Base-by-base conservation (phyloP, 2,329 filamentous ascomycete species). In the Fusarium sp. region DNA sequence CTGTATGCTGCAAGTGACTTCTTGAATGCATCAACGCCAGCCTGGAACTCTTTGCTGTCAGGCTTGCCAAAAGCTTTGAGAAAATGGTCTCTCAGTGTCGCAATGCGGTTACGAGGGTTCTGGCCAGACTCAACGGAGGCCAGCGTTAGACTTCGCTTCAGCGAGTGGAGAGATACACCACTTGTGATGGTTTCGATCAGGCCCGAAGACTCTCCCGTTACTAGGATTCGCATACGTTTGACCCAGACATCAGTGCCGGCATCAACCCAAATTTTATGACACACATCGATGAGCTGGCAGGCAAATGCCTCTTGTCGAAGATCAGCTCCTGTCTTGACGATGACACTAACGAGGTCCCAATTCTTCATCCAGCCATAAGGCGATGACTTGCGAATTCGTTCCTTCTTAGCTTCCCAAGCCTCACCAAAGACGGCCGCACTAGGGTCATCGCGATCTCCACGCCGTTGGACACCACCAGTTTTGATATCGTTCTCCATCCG, bases 401-500 rank as follows among this genome's bases (percentile, higher is more conserved):
- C 93, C 77, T 92, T 93, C 81, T 96, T 96, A 61, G 91, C 88
- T 75, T 92, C 90, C 93, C 93, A 96, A 25, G 93, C 93, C 81
- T 96, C 93, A 65, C 94, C 93, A 81, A 96, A 95, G 9, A 94
- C 94, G 14, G 93, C 93, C 39, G 93, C 93, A 76, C 93, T 95
- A 45, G 93, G 93, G 78, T 96, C 93, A 77, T 96, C 93, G 41
- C 93, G 90, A 80, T 96, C 93, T 38, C 93, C 93, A 78, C 93
- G 92, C 57, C 92, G 89, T 78, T 93, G 92, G 18, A 96, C 90
- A 60, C 93, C 93, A 71, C 93, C 93, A 18, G 93, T 96, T 84
- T 94, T 95, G 80, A 94, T 89, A 79, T 96, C 93, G 78, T 96
- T 96, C 79, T 96, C 93, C 93, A 96, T 96, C 63, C 93, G 88